Evolutionary conservation across 306 rosid genomes (phyloP), one percentile per base, ranked within the genome.

Genomic region (Gastrolobium bilobum): DNA sequence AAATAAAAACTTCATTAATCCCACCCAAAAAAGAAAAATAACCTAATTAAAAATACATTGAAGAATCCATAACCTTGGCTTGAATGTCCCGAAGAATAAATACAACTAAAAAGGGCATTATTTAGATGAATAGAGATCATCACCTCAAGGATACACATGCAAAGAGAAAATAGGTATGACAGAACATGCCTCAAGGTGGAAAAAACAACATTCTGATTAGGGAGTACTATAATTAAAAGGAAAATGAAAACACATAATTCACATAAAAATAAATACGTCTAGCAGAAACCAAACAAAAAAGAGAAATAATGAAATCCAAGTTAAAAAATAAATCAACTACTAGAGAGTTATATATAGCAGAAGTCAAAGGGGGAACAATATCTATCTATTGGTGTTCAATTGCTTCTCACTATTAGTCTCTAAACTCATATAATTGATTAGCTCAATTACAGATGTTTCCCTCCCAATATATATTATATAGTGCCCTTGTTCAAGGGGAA

Each of bases 1-100:
- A 70, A 43, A 76, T 42, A 69, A 74, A 33, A 79, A 81, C 53
- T 64, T 78, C 78, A 59, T 67, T 39, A 54, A 46, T 5, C 29
- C 43, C 48, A 26, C 74, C 56, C 26, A 37, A 34, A 10, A 7
- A 42, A 26, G 5, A 71, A 38, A 48, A 50, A 46, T n/a, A 59
- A 53, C 47, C 48, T 64, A 38, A 73, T 34, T 58, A 44, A 77
- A 81, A 50, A 57, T 13, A 71, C 10, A 77, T 61, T 44, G 13
- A 46, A 26, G 14, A 53, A 69, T 64, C 47, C 61, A 73, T 57
- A 67, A 65, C 31, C 80, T n/a, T 71, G 50, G 54, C 47, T 71
- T 62, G 39, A 53, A 73, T 48, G 37, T 71, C 59, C 6, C 47
- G 44, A 39, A 73, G 34, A 68, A 74, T 8, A 77, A 67, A 53